Conservation (phyloP, 768 basidiomycete genomes). For the Serendipita vermifera region DNA sequence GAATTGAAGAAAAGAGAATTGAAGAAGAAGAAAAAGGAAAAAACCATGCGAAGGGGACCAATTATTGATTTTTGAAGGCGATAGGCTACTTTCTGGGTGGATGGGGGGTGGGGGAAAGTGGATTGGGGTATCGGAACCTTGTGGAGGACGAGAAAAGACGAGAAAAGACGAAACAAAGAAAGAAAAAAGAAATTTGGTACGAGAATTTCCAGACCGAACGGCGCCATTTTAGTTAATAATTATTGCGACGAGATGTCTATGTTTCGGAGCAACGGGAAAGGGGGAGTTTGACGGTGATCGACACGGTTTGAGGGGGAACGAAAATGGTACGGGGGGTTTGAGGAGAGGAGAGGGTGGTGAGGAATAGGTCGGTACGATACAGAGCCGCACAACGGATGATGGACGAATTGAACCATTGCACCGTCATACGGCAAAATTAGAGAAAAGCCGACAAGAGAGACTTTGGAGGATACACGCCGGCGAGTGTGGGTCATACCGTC, state of each 20-base stretch:
- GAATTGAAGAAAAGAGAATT: background rate
- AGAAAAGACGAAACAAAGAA: slow-evolving; percentile 11
- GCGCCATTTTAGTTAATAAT: slow-evolving; percentile 24
- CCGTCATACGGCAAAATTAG: too few relatives aligned
- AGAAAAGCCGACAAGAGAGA: background rate
- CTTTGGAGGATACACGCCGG: background rate
- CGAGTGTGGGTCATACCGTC: background rate
- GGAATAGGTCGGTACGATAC: background rate
- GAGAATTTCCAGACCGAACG: slow-evolving; percentile 26
- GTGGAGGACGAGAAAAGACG: too few relatives aligned
- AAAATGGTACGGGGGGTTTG: slow-evolving; percentile 13
- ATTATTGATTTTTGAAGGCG: background rate
- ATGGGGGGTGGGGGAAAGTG: slow-evolving; percentile 22
- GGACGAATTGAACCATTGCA: slow-evolving; percentile 1
- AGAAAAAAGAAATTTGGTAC: slow-evolving; percentile 18
- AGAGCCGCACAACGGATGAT: background rate
- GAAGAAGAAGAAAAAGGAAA: slow-evolving; percentile 21
- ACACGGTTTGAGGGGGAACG: slow-evolving; percentile 21
- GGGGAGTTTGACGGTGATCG: slow-evolving; percentile 18
- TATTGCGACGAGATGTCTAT: slow-evolving; percentile 9
- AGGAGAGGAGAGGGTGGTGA: background rate
- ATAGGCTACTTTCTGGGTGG: slow-evolving; percentile 27
- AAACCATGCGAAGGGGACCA: slow-evolving; percentile 15
- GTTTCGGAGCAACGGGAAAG: too few relatives aligned
- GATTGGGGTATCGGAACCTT: too few relatives aligned